Base-by-base conservation (phyloP, 805 yeast species). In the Millerozyma miso region DNA sequence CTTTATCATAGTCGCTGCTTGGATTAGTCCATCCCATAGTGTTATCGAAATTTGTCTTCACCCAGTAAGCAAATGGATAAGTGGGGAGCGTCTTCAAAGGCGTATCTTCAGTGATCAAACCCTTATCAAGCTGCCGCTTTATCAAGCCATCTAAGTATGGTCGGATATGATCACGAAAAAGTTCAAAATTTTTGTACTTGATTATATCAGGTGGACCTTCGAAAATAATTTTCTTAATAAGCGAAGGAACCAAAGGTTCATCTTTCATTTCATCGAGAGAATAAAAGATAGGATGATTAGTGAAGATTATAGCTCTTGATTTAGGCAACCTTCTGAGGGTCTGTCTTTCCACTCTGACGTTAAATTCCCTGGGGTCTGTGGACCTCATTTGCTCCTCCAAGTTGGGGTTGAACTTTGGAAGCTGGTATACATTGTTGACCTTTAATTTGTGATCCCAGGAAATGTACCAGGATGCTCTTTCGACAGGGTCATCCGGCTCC, bases 251-350 rank as follows among this genome's bases (percentile, higher is more conserved):
- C 44, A 88, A 60, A 1, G 87, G 80, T 49, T 84, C 95, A 17
- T 87, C 95, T 51, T 83, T 85, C 65, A 81, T 77, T 43, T 86
- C 91, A 33, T 85, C 90, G 34, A 85, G 79, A 2, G 85, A 77
- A 60, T 85, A 85, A 56, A 82, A 85, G n/a, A 82, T 71, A 3
- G 89, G 90, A 56, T 83, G 90, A 56, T 83, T 83, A 19, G 88
- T 80, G 67, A 83, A 83, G 39, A 83, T 79, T 46, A 83, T 79
- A 2, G 88, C 88, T 37, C 69, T 53, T 0, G 84, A 63, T 55
- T 71, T 80, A 32, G 90, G 89, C 41, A 83, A 68, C 54, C 83
- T 71, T 55, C 88, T 69, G 44, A 83, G 65, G 1, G 89, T 80
- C 59, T 83, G 90, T 51, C 88, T 73, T 59, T 84, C 88, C 6